Base-by-base conservation (phyloP, 2,329 filamentous ascomycete species). In the Monilinia fructicola region DNA sequence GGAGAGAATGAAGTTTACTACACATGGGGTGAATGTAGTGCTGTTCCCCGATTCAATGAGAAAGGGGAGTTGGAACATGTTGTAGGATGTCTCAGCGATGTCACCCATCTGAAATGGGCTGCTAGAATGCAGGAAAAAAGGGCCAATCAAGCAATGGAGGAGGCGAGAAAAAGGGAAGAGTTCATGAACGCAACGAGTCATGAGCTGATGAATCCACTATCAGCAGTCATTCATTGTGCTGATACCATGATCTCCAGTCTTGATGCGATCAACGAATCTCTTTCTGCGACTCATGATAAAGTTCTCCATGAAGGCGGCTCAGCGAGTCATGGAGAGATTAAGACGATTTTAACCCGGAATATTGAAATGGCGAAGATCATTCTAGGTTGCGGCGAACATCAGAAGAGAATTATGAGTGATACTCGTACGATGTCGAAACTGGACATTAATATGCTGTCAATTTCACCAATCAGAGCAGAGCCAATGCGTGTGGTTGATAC, bases 161-260 rank as follows among this genome's bases (percentile, higher is more conserved):
- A 83, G 54, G 85, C 83, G 71, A 79, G 87, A 5, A 87, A 90
- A 74, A 90, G 93, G 73, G 89, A 93, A 72, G 90, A 90, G 69
- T 92, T 92, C 72, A 91, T 93, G 73, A 90, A 92, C 76, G 91
- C 91, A 79, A 85, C 83, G 2, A 85, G 84, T 40, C 67, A 55
- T 38, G 56, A 55, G 62, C 40, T 55, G 54, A 54, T 44, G 56
- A 54, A 54, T 31, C 46, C 44, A 18, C 35, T 66, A 3, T 53
- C 46, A 11, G 55, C 46, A 40, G 48, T 53, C 6, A 38, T 54
- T 38, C 46, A 88, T 90, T 75, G 87, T 90, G 84, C 84, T 89
- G 18, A 93, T 92, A 71, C 90, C 90, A 60, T 60, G n/a, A 0
- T 79, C 92, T 3, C 89, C 85, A 44, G 90, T 90, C 4, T 87